These are phyloP conservation scores for Boletus bicolor DNA, from an alignment of 768 basidiomycete species.

Conservation along the genomic window DNA sequence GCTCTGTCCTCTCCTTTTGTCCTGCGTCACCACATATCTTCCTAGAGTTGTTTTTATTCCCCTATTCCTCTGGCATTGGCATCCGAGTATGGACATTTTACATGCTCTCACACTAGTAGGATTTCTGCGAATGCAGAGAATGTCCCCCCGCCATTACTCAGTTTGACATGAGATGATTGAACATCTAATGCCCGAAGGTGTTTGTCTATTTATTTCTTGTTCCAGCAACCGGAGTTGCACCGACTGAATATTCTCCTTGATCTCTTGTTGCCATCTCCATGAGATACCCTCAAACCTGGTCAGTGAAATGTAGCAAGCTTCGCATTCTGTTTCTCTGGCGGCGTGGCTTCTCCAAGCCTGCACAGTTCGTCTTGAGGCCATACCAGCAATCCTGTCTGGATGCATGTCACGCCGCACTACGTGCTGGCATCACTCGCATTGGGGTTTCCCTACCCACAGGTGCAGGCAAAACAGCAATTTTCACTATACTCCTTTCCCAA, in stretches of 20 bases:
- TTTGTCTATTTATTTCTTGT: neutral
- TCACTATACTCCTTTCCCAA: conserved; percentile 74
- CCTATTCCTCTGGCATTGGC: conserved; percentile 21
- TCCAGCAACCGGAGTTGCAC: no score
- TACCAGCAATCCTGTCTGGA: conserved; percentile 83
- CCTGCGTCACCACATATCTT: conserved; percentile 23
- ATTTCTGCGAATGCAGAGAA: conserved; percentile 18
- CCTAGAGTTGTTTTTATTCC: conserved; percentile 35
- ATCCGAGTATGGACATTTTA: conserved; percentile 18
- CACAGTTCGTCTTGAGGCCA: conserved; percentile 55
- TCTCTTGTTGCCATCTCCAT: neutral
- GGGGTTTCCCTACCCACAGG: conserved; percentile 87
- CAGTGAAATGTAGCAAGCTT: neutral
- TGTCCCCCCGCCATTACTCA: neutral
- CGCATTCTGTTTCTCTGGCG: neutral
- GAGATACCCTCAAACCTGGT: conserved; percentile 8
- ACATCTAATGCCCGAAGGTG: neutral
- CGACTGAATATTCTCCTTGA: neutral
- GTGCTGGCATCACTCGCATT: conserved; percentile 65
- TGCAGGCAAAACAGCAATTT: conserved; percentile 88
- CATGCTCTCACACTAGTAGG: conserved; percentile 27
- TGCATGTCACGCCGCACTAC: conserved; percentile 71
- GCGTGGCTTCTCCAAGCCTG: conserved; percentile 8
- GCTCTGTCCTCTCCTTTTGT: conserved; percentile 33
- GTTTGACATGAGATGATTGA: neutral